Evolutionary conservation across 1,139 yeast genomes (phyloP), one percentile per base, ranked within the genome.

Genomic region (Kodamaea sp.): DNA sequence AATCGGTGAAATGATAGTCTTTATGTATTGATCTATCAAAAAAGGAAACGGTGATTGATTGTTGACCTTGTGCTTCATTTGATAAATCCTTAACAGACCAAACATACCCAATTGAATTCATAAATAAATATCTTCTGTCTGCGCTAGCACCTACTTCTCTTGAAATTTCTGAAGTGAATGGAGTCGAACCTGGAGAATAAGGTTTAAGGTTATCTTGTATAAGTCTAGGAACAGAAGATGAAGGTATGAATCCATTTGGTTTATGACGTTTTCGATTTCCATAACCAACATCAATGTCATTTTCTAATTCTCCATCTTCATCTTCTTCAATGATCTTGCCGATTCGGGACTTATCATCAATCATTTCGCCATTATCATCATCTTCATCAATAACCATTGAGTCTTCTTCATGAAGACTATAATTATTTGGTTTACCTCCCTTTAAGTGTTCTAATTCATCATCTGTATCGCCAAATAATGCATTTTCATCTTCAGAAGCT

Each of bases 1-100:
- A 61, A 58, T 92, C 98, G 35, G 82, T 83, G 62, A 92, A 90
- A 61, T 88, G 94, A 52, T 87, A 88, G 51, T 88, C 96, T 41
- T 82, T 78, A 56, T 82, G 84, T n/a, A 75, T 58, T 0, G 89
- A 79, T 36, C 85, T 70, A 56, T 92, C 97, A 54, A 88, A 89
- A 54, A 92, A 92, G 9, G 90, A 79, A 2, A 90, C 89, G 0
- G 96, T 88, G 11, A 90, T 71, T 35, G 90, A 80, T 48, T 81
- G 78, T 48, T 83, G 70, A 5, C 37, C 41, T 25, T 39, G 29
- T 8, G 41, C 44, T 10, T 34, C 34, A 11, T 53, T 52, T 58
- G 66, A 27, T 66, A 46, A 78, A 46, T 78, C 86, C 45, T 75
- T 74, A 12, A 87, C 95, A 0, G 86, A 71, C 82, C 96, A 86